These are phyloP conservation scores for Boletus subcaerulescens DNA, from an alignment of 768 basidiomycete species.

Conservation along the genomic window DNA sequence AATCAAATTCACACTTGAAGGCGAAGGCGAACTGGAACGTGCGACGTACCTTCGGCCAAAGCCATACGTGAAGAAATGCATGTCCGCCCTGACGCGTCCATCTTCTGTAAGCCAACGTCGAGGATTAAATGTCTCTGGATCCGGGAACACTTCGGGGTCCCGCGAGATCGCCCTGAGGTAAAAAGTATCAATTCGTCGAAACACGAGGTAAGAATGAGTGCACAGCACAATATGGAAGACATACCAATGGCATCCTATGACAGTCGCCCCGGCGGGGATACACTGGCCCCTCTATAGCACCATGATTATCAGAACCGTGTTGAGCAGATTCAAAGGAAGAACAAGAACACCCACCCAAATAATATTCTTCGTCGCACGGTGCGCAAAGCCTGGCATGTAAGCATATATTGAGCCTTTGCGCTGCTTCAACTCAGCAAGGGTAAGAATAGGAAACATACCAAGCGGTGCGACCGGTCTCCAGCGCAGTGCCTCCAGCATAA, in stretches of 20 bases:
- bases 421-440: no score
- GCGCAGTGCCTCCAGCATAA: conserved; percentile 33
- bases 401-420: not conserved
- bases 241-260: conserved; percentile 13
- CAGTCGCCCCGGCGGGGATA: conserved; percentile 13
- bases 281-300: conserved; percentile 3
- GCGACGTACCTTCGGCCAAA: not conserved
- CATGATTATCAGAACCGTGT: not conserved
- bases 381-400: conserved; percentile 44
- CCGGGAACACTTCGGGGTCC: conserved; percentile 11
- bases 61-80: conserved; percentile 1
- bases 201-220: not conserved
- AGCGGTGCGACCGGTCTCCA: conserved; percentile 31
- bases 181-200: not conserved
- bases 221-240: not conserved
- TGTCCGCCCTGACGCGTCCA: not conserved
- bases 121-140: conserved; percentile 13
- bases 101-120: conserved; percentile 4
- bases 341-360: conserved; percentile 44
- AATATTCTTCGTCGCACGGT: conserved; percentile 60
- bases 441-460: conserved; percentile 23
- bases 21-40: no score
- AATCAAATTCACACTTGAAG: no score
- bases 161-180: conserved; percentile 11
- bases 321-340: not conserved